Evolutionary conservation across 345 rosid genomes (phyloP).

Genomic region (Arabis alpina): DNA sequence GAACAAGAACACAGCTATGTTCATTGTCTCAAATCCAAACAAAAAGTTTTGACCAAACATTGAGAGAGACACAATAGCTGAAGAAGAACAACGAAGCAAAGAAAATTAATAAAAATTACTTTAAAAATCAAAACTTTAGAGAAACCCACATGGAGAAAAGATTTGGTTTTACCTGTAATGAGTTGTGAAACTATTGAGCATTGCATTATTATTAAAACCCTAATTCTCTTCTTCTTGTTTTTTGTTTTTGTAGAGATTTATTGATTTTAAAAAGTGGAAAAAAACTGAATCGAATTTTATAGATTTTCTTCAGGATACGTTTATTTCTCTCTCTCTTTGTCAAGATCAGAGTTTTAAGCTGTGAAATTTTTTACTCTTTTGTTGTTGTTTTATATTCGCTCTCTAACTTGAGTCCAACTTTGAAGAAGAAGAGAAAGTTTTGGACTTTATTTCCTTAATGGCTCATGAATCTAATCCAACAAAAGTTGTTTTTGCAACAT

Average conservation of each 20-base stretch:
- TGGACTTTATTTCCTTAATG: slow-evolving; percentile 31
- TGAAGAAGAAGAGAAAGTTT: slow-evolving; percentile 43
- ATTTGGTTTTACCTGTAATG: slow-evolving; percentile 36
- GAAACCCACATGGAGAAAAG: slow-evolving; percentile 38
- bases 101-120: background rate
- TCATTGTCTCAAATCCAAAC: slow-evolving; percentile 48
- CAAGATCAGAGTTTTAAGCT: slow-evolving; percentile 35
- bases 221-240: slow-evolving; percentile 11
- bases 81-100: slow-evolving; percentile 54
- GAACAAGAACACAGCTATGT: slow-evolving; percentile 56
- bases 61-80: slow-evolving; percentile 36
- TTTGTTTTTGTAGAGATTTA: slow-evolving; percentile 20
- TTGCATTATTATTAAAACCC: slow-evolving; percentile 37
- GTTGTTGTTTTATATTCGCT: slow-evolving; percentile 17
- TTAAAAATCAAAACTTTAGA: slow-evolving; percentile 22
- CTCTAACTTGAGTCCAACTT: slow-evolving; percentile 43
- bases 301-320: slow-evolving; percentile 77
- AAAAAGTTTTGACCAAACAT: slow-evolving; percentile 34
- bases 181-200: slow-evolving; percentile 37
- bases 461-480: slow-evolving; percentile 33
- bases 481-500: slow-evolving; percentile 22
- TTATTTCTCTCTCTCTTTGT: slow-evolving; percentile 43
- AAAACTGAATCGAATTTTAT: slow-evolving; percentile 73
- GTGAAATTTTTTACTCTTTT: background rate
- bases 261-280: slow-evolving; percentile 50